Evolutionary conservation across 1,139 yeast species (phyloP), one percentile per base, ranked within the genome.

Genomic region (Yamadazyma dendronema): DNA sequence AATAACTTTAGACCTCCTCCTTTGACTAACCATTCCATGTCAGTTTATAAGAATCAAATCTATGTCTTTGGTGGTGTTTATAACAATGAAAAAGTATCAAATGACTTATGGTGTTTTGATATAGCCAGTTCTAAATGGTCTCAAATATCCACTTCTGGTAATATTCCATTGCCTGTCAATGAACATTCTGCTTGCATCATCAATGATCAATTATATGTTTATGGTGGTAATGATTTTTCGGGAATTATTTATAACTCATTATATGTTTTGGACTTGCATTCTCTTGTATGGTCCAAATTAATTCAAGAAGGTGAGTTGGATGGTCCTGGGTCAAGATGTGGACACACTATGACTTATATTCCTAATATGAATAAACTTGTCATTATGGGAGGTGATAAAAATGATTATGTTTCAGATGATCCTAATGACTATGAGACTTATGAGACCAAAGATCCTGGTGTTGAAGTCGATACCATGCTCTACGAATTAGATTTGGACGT

Each of bases 61-160:
- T 92, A 84, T 68, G 68, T 92, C n/a, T 76, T 71, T 56, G 96
- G 95, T 53, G 99, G 98, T 41, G 96, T 95, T 39, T 85, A 90
- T 40, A 88, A 88, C 50, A 86, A 90, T 41, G 81, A 76, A 46
- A 74, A 77, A 37, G 78, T 92, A 48, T 79, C 79, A 41, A 82
- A 85, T 53, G 94, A 87, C 50, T 70, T 94, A 34, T 89, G 95
- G 82, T 71, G 82, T 50, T 92, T 77, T 61, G 95, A 90, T 56
- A 89, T 95, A 0, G 52, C 64, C 11, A 61, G 63, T 13, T 79
- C 79, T 49, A 72, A 74, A 36, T 92, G 97, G 97, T 61, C 77
- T 34, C 74, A 69, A 43, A 48, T 72, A 13, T 54, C 60, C 17
- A 67, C 76, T 15, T 54, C 65, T 4, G 92, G 90, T 16, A 74